Evolutionary conservation across 805 yeast species (phyloP).

Genomic region (Suhomyces faveliae): DNA sequence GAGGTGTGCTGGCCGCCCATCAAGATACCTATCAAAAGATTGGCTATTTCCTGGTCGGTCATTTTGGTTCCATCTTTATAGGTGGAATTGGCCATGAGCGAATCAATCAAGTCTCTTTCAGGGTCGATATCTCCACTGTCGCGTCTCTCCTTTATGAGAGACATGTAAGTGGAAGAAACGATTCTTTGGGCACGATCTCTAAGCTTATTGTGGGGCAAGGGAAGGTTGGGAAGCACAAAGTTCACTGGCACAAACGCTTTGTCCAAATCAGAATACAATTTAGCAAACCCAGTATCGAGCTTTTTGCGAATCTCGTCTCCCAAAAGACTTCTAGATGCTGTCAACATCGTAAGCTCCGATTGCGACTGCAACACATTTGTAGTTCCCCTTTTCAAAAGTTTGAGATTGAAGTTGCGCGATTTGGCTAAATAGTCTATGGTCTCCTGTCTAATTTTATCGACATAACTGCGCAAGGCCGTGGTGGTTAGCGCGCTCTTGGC

Average conservation of each 20-base stretch:
- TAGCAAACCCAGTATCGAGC: conserved; percentile 80
- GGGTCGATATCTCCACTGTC: conserved; percentile 64
- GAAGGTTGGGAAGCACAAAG: conserved; percentile 91
- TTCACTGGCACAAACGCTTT: conserved; percentile 95
- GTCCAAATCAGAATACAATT: conserved; percentile 84
- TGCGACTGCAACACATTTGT: conserved; percentile 75
- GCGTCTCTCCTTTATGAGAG: conserved; percentile 73
- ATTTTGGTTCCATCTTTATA: conserved; percentile 90
- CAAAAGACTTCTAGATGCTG: conserved; percentile 86
- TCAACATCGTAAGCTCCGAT: conserved; percentile 92
- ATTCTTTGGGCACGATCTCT: conserved; percentile 85
- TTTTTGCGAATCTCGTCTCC: conserved; percentile 88
- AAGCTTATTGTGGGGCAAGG: conserved; percentile 74
- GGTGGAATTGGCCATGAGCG: conserved; percentile 73
- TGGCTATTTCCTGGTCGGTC: conserved; percentile 94
- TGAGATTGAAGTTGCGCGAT: conserved; percentile 47
- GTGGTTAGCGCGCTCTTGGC: conserved; percentile 85
- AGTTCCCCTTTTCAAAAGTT: conserved; percentile 39
- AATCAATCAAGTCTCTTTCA: conserved; percentile 78
- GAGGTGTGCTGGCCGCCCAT: conserved; percentile 99
- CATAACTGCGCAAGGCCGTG: conserved; percentile 79
- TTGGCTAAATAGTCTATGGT: conserved; percentile 58
- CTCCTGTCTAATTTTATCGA: conserved; percentile 83
- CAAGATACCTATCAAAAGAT: conserved; percentile 86
- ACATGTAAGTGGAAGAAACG: conserved; percentile 77